Evolutionary conservation across 768 basidiomycete species (phyloP), one percentile per base, ranked within the genome.

Genomic region (Neoboletus subvelutipes): DNA sequence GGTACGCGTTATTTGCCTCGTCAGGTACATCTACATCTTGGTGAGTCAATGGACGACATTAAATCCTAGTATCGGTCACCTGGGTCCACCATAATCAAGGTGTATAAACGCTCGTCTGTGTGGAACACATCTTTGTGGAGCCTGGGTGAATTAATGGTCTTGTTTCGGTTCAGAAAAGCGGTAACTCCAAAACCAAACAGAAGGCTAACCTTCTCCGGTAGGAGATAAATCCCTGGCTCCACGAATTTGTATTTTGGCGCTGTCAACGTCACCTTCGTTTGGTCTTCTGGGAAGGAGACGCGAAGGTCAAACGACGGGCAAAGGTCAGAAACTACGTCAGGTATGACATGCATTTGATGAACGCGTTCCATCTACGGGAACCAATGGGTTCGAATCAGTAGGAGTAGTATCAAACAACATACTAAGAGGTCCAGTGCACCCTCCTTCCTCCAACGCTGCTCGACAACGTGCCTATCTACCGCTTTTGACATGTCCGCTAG

Each of bases 311-410:
- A 65, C 18, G 83, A 82, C 0, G 93, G 92, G 50, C 80, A 82
- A 9, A 96, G 67, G 37, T 76, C 76, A 1, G 90, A 84, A 18
- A 98, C 70, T 12, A 95, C 75, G 67, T 99, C 96, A 0, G 96
- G 95, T 2, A 97, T 78, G 55, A 98, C 86, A 49, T 86, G 75
- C 92, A 97, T 93, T 74, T 94, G 91, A 63, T 92, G 80, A 45
- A 98, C 67, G 67, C 95, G 88, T 68, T 97, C 91, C 93, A 97
- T 97, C 89, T 94, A 67, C 8, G 31, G 31, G 20, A 40, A 12
- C 10, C 10, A 34, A 24, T 49, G 31, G 45, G n/a, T 24, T 22
- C 15, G 46, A 29, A 28, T 48, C 1, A 13, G 42, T n/a, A 20
- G 13, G 5, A 29, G 3, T 24, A 24, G 10, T 13, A 29, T 15